Conservation (phyloP, 1,284 basidiomycete species). For the Sanguinoderma infundibulare region DNA sequence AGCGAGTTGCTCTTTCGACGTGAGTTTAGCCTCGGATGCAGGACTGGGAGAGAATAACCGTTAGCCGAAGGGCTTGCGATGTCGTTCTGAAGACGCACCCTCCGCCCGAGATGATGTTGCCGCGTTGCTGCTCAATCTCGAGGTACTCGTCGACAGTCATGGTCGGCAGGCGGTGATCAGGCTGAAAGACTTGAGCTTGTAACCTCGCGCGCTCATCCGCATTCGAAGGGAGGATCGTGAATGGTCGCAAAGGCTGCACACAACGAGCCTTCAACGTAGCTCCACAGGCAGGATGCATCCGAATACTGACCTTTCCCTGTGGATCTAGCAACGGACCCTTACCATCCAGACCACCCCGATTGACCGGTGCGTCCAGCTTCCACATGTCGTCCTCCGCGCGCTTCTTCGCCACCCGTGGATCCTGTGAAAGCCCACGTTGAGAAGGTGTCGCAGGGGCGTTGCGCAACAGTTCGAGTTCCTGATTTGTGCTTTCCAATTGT, state of each 20-base stretch:
- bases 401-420: conserved; percentile 43
- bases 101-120: conserved; percentile 87
- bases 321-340: conserved; percentile 75
- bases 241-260: conserved; percentile 78
- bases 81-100: conserved; percentile 61
- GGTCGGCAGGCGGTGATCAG: conserved; percentile 88
- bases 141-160: conserved; percentile 98
- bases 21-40: conserved; percentile 68
- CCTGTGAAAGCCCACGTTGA: conserved; percentile 37
- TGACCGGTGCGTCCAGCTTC: conserved; percentile 69
- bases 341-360: conserved; percentile 44
- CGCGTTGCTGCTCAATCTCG: conserved; percentile 81
- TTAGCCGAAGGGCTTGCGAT: neutral
- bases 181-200: conserved; percentile 83
- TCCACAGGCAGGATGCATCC: neutral
- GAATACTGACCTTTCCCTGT: conserved; percentile 66
- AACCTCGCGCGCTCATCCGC: conserved; percentile 70
- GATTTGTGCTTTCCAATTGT: conserved; percentile 70
- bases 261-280: neutral
- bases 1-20: conserved; percentile 77
- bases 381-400: conserved; percentile 65
- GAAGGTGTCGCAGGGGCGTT: conserved; percentile 51
- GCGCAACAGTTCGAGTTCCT: conserved; percentile 77
- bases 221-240: conserved; percentile 86
- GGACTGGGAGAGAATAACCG: conserved; percentile 50